These are phyloP conservation scores for Dipteronia dyeriana DNA, from an alignment of 345 rosid species.

Conservation along the genomic window DNA sequence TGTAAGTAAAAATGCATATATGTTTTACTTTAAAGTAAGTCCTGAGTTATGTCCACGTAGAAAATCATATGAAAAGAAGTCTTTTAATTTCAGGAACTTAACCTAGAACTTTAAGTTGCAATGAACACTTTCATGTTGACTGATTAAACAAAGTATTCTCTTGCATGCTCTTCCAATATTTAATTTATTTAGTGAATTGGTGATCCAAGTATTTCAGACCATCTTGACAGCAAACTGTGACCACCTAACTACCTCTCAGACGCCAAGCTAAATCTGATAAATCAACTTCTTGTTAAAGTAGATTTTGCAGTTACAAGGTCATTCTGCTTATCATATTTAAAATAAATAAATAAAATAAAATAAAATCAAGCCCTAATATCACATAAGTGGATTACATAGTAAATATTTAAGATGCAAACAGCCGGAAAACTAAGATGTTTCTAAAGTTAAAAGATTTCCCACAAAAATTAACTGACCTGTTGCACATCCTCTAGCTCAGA, in stretches of 20 bases:
- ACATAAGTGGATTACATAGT: not conserved
- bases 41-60: no score
- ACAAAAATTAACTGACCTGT: slow-evolving; percentile 54
- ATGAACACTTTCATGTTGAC: no score
- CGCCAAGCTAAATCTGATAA: not conserved
- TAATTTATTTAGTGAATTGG: not conserved
- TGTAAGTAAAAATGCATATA: no score
- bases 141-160: not conserved
- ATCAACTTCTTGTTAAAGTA: not conserved
- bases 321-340: not conserved
- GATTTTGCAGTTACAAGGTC: not conserved
- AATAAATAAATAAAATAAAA: no score
- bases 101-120: no score
- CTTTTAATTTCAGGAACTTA: no score
- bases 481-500: slow-evolving; percentile 76
- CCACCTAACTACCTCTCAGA: not conserved
- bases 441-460: not conserved
- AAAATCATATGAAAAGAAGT: no score
- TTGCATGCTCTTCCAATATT: not conserved
- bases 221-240: not conserved
- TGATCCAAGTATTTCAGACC: not conserved
- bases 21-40: no score
- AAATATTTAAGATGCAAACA: not conserved
- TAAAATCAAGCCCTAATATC: not conserved
- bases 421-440: not conserved